Percentiles rank a stretch among this genome's conserved stretches.
phyloP scores from a whole-genome alignment of 2,329 filamentous ascomycete species.

The Anthostomella pinea region DNA sequence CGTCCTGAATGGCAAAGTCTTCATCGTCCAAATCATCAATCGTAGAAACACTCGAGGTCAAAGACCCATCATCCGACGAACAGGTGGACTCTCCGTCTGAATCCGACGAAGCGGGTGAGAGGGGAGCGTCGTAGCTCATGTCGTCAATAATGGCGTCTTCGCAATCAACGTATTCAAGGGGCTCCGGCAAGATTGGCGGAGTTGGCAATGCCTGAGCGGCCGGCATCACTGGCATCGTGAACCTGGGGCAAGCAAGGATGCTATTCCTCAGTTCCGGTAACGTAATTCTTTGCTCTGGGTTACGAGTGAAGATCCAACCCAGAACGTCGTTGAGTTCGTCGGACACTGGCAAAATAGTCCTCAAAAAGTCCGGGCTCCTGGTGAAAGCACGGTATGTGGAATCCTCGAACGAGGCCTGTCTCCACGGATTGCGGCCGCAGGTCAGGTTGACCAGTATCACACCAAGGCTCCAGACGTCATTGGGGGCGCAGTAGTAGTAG shows the following conservation, averaged over 20 bases:
- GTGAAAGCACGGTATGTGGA: slow-evolving; percentile 91
- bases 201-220: slow-evolving; percentile 35
- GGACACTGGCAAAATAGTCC: slow-evolving; percentile 88
- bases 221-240: slow-evolving; percentile 54
- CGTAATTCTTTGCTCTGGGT: slow-evolving; percentile 78
- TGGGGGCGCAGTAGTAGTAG: slow-evolving; percentile 87
- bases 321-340: slow-evolving; percentile 86
- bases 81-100: slow-evolving; percentile 42
- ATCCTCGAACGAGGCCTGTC: slow-evolving; percentile 89
- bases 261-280: slow-evolving; percentile 74
- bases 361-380: slow-evolving; percentile 80
- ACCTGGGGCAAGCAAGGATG: slow-evolving; percentile 72
- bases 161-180: slow-evolving; percentile 45
- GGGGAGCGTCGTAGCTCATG: slow-evolving; percentile 42
- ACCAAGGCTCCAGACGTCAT: slow-evolving; percentile 97
- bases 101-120: slow-evolving; percentile 49
- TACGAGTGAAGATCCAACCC: slow-evolving; percentile 80
- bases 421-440: slow-evolving; percentile 98
- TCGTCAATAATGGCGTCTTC: slow-evolving; percentile 46
- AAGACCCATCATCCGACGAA: slow-evolving; percentile 54
- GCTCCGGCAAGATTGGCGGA: slow-evolving; percentile 43
- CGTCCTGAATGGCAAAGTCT: slow-evolving; percentile 44
- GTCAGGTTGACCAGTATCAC: slow-evolving; percentile 97
- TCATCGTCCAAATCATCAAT: slow-evolving; percentile 50
- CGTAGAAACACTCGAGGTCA: slow-evolving; percentile 52